Base-by-base conservation (phyloP, 2,329 filamentous ascomycete genomes). In the Kalmusia sp. region DNA sequence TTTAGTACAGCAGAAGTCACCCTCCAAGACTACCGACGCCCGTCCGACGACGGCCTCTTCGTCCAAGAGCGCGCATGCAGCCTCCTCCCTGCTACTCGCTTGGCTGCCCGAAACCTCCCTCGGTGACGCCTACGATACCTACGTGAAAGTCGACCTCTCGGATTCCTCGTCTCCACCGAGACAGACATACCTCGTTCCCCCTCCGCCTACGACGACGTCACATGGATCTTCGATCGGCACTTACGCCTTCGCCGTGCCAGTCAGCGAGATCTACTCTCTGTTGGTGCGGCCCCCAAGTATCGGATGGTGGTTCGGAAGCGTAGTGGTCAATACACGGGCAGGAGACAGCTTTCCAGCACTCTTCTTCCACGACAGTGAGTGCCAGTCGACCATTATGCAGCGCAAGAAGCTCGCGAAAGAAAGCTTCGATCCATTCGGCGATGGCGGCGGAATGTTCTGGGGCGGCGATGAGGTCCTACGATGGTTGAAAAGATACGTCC, bases 351-450 rank as follows among this genome's bases (percentile, higher is more conserved):
- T 98, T 63, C 95, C 95, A 0, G 92, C 95, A 0, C 79, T 99
- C 1, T 99, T 99, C 78, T 99, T 99, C 77, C 95, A 99, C 72
- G 95, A 99, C 69, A 92, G 87, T 58, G 95, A 99, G 78, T 99
- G 95, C 68, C 90, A 96, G 76, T 96, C 90, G 48, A 99, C 95
- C 0, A 96, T 98, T 19, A 77, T 96, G 51, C 93, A 98, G 75
- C 92, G 96, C 78, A 96, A 95, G 82, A 91, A 88, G 76, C 80
- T 91, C 48, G 86, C 92, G 0, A 85, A 84, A 57, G 92, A 97
- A 64, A 91, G 81, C 37, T 98, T 99, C 66, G 92, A 97, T 65
- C 93, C 93, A 0, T 97, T 97, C 72, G 88, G 89, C 14, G 90
- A 92, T 57, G 84, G 84, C 58, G 93, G 93, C 0, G 86, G 90